Evolutionary conservation across 495 filamentous ascomycete species (phyloP), one percentile per base, ranked within the genome.

Genomic region (Podospora pseudoanserina): DNA sequence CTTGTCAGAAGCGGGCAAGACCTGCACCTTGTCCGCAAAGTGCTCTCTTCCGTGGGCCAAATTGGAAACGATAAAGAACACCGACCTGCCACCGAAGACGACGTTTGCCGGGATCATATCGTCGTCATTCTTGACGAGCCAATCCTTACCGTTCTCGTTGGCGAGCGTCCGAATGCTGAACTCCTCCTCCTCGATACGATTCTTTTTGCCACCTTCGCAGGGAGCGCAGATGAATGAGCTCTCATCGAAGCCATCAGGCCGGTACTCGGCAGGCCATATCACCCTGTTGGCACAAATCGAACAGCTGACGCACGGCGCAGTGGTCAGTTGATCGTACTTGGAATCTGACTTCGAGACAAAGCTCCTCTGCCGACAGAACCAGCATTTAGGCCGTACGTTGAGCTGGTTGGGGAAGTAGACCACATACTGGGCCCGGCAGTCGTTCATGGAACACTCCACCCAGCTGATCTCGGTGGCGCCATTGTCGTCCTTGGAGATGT

Each of bases 341-440:
- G 67, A 65, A 62, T 70, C 20, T n/a, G 27, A 19, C 5, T 32
- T 3, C 16, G 65, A 34, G 19, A 65, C n/a, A 15, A 4, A 13
- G 15, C 34, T 5, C 19, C 70, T 61, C 9, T 44, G 63, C 16
- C 81, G 77, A 69, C 81, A 85, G 70, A 80, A 83, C 68, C 80
- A 71, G 67, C 82, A 83, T 67, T 85, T 83, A 18, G 82, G 68
- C 5, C 77, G 76, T 18, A 80, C 78, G 11, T 75, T 75, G 49
- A 83, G 71, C 16, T 66, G 67, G 15, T 79, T 73, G 1, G 70
- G 59, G 63, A 77, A 63, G 70, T 83, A 85, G 26, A 83, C 77
- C 7, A 83, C 75, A 68, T 83, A 85, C 70, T 85, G 82, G 1
- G 77, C 81, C 3, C 80, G 72, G 70, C 82, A 85, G 27, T 72